Evolutionary conservation across 1,284 basidiomycete genomes (phyloP).

Genomic region (Binderoboletus segoi): DNA sequence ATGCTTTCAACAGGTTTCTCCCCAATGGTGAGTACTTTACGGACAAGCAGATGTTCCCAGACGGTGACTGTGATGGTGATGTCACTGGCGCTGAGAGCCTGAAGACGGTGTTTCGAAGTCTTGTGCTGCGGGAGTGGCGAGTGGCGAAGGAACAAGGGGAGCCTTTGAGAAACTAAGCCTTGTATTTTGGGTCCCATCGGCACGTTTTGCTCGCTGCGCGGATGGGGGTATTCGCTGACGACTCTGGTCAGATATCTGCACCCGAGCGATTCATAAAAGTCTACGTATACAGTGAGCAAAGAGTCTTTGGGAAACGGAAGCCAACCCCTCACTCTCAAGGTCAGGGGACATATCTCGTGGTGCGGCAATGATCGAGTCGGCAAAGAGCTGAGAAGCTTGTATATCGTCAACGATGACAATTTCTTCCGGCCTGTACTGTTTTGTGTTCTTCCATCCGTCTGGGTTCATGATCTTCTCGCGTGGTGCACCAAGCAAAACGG

Average conservation of each 20-base stretch:
- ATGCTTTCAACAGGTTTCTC: not conserved
- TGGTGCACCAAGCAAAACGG: not conserved
- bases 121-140: not conserved
- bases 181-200: not conserved
- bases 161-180: not conserved
- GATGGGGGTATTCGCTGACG: not conserved
- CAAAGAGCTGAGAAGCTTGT: constrained; percentile 4
- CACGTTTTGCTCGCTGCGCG: not conserved
- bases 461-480: not conserved
- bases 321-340: constrained; percentile 8
- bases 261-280: constrained; percentile 2
- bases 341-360: constrained; percentile 7
- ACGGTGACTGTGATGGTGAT: not conserved
- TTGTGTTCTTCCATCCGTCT: not conserved
- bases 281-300: not conserved
- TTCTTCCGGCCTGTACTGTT: not conserved
- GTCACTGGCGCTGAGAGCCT: not conserved
- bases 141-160: constrained; percentile 4
- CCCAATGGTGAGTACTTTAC: not conserved
- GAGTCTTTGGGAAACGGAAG: not conserved
- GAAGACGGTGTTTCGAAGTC: not conserved
- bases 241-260: not conserved
- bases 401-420: constrained; percentile 14
- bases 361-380: constrained; percentile 3
- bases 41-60: not conserved